These are phyloP conservation scores for Tephrocybe sp. DNA, from an alignment of 768 basidiomycete species.

Conservation along the genomic window DNA sequence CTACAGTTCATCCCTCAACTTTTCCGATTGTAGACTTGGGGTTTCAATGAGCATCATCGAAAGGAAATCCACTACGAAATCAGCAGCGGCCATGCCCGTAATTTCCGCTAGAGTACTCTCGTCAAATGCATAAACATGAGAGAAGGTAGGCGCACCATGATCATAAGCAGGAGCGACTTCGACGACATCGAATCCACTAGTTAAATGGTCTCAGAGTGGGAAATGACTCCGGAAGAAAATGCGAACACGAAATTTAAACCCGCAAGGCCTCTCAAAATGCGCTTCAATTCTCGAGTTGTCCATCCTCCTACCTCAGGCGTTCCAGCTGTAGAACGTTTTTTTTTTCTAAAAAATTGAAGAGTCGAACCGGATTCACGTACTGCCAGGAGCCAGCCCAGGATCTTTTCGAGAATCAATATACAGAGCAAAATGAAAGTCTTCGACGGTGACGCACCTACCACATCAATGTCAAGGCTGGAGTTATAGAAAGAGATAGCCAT, in stretches of 20 bases:
- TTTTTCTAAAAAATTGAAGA: background rate
- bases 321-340: slow-evolving; percentile 47
- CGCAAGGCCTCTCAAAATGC: slow-evolving; percentile 74
- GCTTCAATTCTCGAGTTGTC: slow-evolving; percentile 80
- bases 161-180: slow-evolving; percentile 77
- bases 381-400: slow-evolving; percentile 77
- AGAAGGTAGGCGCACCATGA: slow-evolving; percentile 41
- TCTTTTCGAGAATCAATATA: slow-evolving; percentile 33
- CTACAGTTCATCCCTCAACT: slow-evolving; percentile 11
- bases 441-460: slow-evolving; percentile 47
- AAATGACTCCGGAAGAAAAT: background rate
- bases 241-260: slow-evolving; percentile 79
- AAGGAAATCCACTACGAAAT: slow-evolving; percentile 66
- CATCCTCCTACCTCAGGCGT: slow-evolving; percentile 85
- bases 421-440: background rate
- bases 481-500: background rate
- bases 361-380: slow-evolving; percentile 35
- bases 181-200: slow-evolving; percentile 68
- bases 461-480: slow-evolving; percentile 74
- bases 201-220: background rate
- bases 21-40: background rate
- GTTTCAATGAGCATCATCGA: slow-evolving; percentile 50
- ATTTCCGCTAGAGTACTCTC: slow-evolving; percentile 48
- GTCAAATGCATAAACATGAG: background rate
- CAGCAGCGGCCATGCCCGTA: slow-evolving; percentile 66